Evolutionary conservation across 2,329 filamentous ascomycete genomes (phyloP).

Genomic region (Phaeosphaeria sp.): DNA sequence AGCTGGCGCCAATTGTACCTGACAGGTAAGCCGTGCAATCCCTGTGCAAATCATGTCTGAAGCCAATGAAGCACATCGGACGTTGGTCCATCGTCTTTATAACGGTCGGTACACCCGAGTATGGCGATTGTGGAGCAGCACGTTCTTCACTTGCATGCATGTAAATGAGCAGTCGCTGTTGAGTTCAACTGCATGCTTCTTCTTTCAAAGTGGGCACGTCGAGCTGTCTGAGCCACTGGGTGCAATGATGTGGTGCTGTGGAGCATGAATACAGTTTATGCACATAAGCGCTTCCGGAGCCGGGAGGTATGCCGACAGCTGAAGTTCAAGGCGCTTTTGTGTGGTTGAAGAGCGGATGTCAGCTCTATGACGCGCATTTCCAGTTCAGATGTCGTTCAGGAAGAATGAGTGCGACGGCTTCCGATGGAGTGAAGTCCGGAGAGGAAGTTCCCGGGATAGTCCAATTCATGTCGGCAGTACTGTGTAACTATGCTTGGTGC

Average conservation of each 20-base stretch:
- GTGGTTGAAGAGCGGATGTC: background rate
- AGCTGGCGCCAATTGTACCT: background rate
- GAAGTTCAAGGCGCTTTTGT: background rate
- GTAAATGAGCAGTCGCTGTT: background rate
- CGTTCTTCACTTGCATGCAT: background rate
- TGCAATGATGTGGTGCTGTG: background rate
- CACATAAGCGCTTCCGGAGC: background rate
- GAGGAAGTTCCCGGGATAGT: too few species aligned
- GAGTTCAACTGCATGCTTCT: background rate
- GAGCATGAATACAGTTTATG: background rate
- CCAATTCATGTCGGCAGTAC: too few species aligned
- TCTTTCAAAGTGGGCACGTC: background rate
- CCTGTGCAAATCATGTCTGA: conserved; percentile 1
- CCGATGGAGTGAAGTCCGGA: too few species aligned
- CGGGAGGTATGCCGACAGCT: background rate
- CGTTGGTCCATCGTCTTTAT: background rate
- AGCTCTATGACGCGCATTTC: background rate
- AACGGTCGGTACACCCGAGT: background rate
- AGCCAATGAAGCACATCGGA: background rate
- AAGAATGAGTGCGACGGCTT: too few species aligned
- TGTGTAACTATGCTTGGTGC: too few species aligned
- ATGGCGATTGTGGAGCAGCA: background rate
- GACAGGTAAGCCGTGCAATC: conserved; percentile 5
- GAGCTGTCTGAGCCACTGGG: background rate
- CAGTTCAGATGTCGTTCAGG: too few species aligned